These are phyloP conservation scores for Citrus inodora DNA, from an alignment of 345 rosid species.

Conservation along the genomic window DNA sequence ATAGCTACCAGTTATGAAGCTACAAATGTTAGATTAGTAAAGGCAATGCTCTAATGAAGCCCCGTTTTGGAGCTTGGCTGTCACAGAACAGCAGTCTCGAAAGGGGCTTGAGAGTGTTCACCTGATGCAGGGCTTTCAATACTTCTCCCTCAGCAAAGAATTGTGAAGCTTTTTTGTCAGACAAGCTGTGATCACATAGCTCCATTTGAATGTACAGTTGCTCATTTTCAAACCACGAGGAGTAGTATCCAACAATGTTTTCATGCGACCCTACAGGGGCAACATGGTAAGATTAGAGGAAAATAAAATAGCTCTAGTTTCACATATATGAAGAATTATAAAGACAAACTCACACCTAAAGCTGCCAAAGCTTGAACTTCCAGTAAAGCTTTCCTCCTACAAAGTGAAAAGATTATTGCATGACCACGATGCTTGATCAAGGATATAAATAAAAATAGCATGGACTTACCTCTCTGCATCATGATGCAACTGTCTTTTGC, in stretches of 20 bases:
- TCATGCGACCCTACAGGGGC: slow-evolving; percentile 65
- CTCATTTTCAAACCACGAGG: slow-evolving; percentile 94
- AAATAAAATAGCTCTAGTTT: not conserved
- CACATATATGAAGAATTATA: not conserved
- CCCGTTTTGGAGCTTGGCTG: no score
- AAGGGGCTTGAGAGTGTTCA: slow-evolving; percentile 18
- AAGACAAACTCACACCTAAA: slow-evolving; percentile 45
- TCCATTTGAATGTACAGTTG: slow-evolving; percentile 96
- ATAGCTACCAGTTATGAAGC: not conserved
- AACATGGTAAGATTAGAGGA: slow-evolving; percentile 5
- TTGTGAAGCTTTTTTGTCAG: slow-evolving; percentile 37
- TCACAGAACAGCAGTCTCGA: no score
- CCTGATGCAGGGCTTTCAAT: slow-evolving; percentile 69
- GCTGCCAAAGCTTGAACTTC: slow-evolving; percentile 99
- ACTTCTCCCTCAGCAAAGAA: slow-evolving; percentile 56
- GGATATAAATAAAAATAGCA: not conserved
- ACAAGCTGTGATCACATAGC: slow-evolving; percentile 84
- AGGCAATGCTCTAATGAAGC: not conserved
- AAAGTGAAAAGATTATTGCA: slow-evolving; percentile 10
- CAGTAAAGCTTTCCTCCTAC: slow-evolving; percentile 94
- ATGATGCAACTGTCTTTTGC: slow-evolving; percentile 61
- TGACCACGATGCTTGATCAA: slow-evolving; percentile 7
- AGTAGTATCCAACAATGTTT: slow-evolving; percentile 76
- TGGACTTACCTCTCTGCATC: slow-evolving; percentile 69
- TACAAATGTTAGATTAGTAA: not conserved